Conservation (phyloP, 1,139 yeast species). For the Debaryomyces robertsiae region DNA sequence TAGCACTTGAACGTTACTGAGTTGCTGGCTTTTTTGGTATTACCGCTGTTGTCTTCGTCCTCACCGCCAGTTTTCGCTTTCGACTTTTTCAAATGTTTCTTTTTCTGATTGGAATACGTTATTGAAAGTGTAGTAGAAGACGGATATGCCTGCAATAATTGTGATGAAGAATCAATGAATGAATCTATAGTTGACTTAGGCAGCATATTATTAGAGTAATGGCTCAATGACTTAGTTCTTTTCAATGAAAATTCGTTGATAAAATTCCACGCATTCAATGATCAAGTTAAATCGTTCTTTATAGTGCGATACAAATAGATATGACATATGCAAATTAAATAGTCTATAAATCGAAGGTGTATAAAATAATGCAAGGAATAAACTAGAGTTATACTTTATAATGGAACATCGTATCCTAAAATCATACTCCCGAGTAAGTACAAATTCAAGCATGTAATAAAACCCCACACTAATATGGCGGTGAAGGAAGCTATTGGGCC, state of each 20-base stretch:
- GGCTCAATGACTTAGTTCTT: too few relatives aligned
- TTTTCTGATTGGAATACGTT: slow-evolving; percentile 37
- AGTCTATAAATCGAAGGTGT: slow-evolving; percentile 6
- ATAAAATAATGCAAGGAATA: slow-evolving; percentile 5
- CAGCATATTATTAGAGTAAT: slow-evolving; percentile 12
- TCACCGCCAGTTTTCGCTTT: slow-evolving; percentile 25
- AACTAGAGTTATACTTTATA: slow-evolving; percentile 17
- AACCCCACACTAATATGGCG: slow-evolving; percentile 54
- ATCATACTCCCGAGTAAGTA: slow-evolving; percentile 52
- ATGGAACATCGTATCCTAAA: slow-evolving; percentile 46
- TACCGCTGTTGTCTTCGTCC: slow-evolving; percentile 17
- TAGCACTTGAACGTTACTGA: slow-evolving; percentile 65
- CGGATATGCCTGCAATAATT: slow-evolving; percentile 41
- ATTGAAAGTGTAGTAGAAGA: slow-evolving; percentile 40
- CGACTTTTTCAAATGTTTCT: slow-evolving; percentile 26
- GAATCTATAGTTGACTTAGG: slow-evolving; percentile 27
- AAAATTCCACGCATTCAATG: slow-evolving; percentile 1
- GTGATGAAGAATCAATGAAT: slow-evolving; percentile 38
- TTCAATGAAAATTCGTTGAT: slow-evolving; percentile 7
- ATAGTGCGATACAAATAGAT: too few relatives aligned
- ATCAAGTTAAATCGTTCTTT: too few relatives aligned
- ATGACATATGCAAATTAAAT: slow-evolving; percentile 6
- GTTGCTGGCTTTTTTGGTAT: slow-evolving; percentile 28
- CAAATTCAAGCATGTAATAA: slow-evolving; percentile 52
- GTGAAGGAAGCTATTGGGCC: slow-evolving; percentile 44